Evolutionary conservation across 2,329 filamentous ascomycete genomes (phyloP), one percentile per base, ranked within the genome.

Genomic region (Nemania bipapillata): DNA sequence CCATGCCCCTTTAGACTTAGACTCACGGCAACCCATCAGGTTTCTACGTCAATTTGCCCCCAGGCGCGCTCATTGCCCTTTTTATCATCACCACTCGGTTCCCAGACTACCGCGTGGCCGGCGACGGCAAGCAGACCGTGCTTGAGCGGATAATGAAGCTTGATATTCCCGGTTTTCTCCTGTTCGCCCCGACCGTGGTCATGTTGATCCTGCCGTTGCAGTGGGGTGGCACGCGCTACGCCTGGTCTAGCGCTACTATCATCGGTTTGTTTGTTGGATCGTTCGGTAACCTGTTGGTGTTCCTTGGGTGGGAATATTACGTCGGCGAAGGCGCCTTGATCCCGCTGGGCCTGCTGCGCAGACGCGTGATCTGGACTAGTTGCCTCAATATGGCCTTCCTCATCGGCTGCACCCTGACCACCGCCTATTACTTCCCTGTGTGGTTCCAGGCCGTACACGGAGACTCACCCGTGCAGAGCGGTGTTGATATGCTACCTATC

Each of bases 161-260:
- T 60, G 88, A 90, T 65, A 87, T 86, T 0, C 74, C 89, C 1
- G 89, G 89, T 28, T 89, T 86, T 7, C 74, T 86, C 15, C 83
- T 89, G 76, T 87, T 91, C 70, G 77, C 91, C 17, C 88, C 89
- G 0, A 83, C 84, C 35, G 83, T 89, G 45, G 81, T 90, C 15
- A 88, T 84, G 69, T 85, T 91, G 42, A 78, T 91, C 2, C 80
- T 91, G 4, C 89, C 89, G 0, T 80, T 91, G 37, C 86, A 91
- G 73, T 91, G 88, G 88, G 87, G 87, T 59, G 87, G 87, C 3
- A 78, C 77, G 12, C 73, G 70, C 3, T 78, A 88, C 71, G 69
- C 80, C 0, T 90, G 87, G 87, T 79, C 76, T 45, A 82, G 80
- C 70, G 84, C 84, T 79, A 83, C 84, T 50, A 83, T 88, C 62